Conservation (phyloP, 495 filamentous ascomycete genomes). For the Trichocladium uniseriatum region DNA sequence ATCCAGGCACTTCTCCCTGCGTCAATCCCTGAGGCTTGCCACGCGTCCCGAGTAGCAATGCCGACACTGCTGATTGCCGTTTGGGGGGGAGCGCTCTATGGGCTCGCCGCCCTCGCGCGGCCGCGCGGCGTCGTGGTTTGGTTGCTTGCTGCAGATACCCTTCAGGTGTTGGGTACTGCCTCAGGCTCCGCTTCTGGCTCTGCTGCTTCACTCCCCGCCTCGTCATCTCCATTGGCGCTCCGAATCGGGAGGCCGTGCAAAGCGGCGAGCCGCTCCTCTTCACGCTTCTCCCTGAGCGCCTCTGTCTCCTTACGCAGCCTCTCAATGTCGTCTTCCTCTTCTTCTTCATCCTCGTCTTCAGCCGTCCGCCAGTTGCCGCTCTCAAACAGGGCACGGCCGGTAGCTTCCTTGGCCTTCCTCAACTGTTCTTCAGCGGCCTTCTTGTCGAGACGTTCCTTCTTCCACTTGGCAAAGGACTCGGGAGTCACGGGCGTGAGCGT, state of each 20-base stretch:
- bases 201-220: not conserved
- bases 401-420: slow-evolving; percentile 82
- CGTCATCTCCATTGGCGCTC: slow-evolving; percentile 1
- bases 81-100: slow-evolving; percentile 16
- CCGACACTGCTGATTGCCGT: slow-evolving; percentile 10
- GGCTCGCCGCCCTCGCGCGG: slow-evolving; percentile 14
- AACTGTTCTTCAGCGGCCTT: slow-evolving; percentile 88
- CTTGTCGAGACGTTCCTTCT: slow-evolving; percentile 87
- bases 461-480: slow-evolving; percentile 91
- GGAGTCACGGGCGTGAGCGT: slow-evolving; percentile 85
- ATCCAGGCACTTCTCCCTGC: not conserved
- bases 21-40: not conserved
- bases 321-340: slow-evolving; percentile 57
- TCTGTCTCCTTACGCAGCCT: slow-evolving; percentile 64
- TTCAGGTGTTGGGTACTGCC: slow-evolving; percentile 25
- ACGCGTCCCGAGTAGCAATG: not conserved
- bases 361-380: slow-evolving; percentile 81
- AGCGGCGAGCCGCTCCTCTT: slow-evolving; percentile 46
- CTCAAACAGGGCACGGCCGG: slow-evolving; percentile 90
- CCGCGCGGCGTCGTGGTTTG: slow-evolving; percentile 13
- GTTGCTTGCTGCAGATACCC: not conserved
- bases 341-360: slow-evolving; percentile 53
- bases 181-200: slow-evolving; percentile 5
- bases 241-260: slow-evolving; percentile 16
- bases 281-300: slow-evolving; percentile 51